Percentiles rank a stretch among this genome's conserved stretches.
Evolutionary conservation across 805 yeast species (phyloP).

Genomic region (Lachancea meyersii): DNA sequence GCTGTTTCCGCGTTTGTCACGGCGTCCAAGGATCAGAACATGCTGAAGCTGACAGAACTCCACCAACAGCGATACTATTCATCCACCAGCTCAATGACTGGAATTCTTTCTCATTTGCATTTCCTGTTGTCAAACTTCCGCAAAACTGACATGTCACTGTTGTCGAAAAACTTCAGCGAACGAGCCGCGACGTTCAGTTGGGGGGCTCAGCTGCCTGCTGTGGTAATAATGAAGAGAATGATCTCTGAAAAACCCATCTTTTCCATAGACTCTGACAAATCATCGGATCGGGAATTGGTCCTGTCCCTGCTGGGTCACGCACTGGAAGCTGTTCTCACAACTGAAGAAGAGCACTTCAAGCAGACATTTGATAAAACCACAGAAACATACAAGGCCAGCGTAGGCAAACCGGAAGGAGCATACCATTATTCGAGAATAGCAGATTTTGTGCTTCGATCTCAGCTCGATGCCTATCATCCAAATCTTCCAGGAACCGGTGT

Average conservation of each 20-base stretch:
- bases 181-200: constrained; percentile 34
- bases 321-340: constrained; percentile 69
- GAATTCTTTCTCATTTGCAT: constrained; percentile 68
- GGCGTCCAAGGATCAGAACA: constrained; percentile 55
- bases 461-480: constrained; percentile 73
- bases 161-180: constrained; percentile 41
- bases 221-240: constrained; percentile 50
- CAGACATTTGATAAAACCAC: constrained; percentile 24
- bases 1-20: constrained; percentile 46
- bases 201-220: constrained; percentile 47
- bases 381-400: constrained; percentile 11
- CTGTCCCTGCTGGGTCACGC: constrained; percentile 73
- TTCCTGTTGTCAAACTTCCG: constrained; percentile 56
- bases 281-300: constrained; percentile 59
- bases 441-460: constrained; percentile 77
- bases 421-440: constrained; percentile 73
- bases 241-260: constrained; percentile 38
- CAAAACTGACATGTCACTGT: constrained; percentile 41
- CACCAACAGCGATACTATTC: constrained; percentile 44
- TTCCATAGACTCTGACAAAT: constrained; percentile 67
- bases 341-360: constrained; percentile 46
- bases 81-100: constrained; percentile 86
- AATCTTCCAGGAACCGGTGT: constrained; percentile 85
- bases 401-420: constrained; percentile 22
- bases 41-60: constrained; percentile 43